Base-by-base conservation (phyloP, 2,329 filamentous ascomycete species). In the Colletotrichum zoysiae region DNA sequence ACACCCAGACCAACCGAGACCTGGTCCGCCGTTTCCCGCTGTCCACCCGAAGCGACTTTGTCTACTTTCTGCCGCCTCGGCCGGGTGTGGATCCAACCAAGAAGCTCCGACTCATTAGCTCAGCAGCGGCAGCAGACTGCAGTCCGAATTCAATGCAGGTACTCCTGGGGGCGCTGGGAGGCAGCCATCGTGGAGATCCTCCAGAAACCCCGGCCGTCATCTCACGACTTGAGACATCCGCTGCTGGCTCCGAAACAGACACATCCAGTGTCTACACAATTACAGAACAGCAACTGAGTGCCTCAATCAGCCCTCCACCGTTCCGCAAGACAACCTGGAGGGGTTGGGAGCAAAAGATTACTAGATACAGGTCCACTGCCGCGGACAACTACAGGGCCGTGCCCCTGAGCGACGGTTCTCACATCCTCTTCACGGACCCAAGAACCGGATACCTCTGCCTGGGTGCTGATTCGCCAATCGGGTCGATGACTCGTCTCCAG, bases 391-490 rank as follows among this genome's bases (percentile, higher is more conserved):
- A 90, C 75, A 86, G 86, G 57, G 90, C 90, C 2, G 80, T 91
- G 16, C 90, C 91, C 4, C 78, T 93, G 50, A 90, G 88, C 73
- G 91, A 93, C 77, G 90, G 90, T 1, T 82, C 87, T 67, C 89
- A 92, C 75, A 83, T 93, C 46, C 79, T 92, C 6, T 92, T 91
- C 77, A 89, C 88, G 8, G 90, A 92, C 76, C 89, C 90, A 5
- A 79, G 79, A 14, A 87, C 84, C 1, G 86, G 85, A 12, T 79
- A 84, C 11, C 83, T 93, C 8, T 90, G 86, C 72, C 80, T 93
- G 20, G 90, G 91, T 4, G 88, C 84, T 57, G 89, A 92, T 80
- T 86, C 88, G 0, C 88, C 89, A 1, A 81, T 89, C 40, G 88
- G 88, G 14, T 77, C 79, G 1, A 53, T 78, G 35, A 55, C 86